Conservation (phyloP, 140 eudicot species). For the Oenanthe javanica region DNA sequence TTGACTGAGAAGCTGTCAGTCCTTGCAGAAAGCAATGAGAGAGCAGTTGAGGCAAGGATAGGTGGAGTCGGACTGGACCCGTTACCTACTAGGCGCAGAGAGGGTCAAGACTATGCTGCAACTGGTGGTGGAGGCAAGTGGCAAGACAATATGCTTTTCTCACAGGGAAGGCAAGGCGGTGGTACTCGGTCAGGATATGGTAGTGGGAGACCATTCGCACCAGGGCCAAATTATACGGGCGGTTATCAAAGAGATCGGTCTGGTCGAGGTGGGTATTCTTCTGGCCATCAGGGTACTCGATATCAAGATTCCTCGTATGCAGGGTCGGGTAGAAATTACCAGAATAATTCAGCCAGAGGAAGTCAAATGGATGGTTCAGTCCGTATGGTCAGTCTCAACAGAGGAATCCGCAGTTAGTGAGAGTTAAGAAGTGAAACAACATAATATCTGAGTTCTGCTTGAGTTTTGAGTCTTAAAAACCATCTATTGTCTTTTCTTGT, state of each 20-base stretch:
- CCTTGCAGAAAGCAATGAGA: conserved; percentile 80
- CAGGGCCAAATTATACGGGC: conserved; percentile 20
- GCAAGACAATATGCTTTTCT: conserved; percentile 54
- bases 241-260: conserved; percentile 39
- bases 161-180: conserved; percentile 50
- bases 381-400: conserved; percentile 75
- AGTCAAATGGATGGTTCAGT: conserved; percentile 58
- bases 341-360: conserved; percentile 45
- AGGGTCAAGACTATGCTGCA: conserved; percentile 76
- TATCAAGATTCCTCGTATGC: conserved; percentile 35
- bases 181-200: conserved; percentile 58
- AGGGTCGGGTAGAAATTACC: conserved; percentile 28
- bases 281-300: conserved; percentile 36
- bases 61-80: conserved; percentile 81
- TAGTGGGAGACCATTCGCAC: conserved; percentile 27
- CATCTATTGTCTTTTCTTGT: not conserved
- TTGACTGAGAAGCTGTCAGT: conserved; percentile 71
- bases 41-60: conserved; percentile 60
- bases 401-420: conserved; percentile 44
- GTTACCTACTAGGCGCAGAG: conserved; percentile 62
- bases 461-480: not conserved
- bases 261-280: conserved; percentile 32
- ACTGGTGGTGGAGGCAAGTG: conserved; percentile 58
- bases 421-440: not conserved
- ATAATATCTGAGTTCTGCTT: not conserved